Percentiles rank a stretch among this genome's conserved stretches.
phyloP scores from a whole-genome alignment of 106 monocot genomes.

The Allium fistulosum region DNA sequence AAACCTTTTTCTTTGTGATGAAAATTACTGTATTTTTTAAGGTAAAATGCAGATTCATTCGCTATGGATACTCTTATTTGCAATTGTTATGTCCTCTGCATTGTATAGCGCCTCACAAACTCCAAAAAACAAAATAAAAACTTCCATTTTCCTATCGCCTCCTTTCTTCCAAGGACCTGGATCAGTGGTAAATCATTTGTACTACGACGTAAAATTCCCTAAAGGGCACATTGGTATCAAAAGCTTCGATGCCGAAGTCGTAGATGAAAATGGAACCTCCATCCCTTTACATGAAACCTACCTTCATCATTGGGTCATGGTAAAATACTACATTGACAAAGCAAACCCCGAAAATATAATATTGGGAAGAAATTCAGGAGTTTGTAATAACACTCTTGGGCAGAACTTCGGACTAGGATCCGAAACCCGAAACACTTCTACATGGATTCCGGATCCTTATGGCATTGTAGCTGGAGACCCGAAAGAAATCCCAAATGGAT shows the following conservation, averaged over 20 bases:
- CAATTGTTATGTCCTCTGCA: not conserved
- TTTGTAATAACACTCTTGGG: constrained; percentile 31
- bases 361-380: constrained; percentile 34
- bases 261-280: constrained; percentile 48
- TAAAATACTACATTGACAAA: constrained; percentile 27
- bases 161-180: constrained; percentile 49
- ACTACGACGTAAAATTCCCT: constrained; percentile 52
- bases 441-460: constrained; percentile 72
- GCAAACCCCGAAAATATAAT: constrained; percentile 11
- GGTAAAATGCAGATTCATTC: constrained; percentile 10
- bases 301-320: constrained; percentile 76
- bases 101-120: not conserved
- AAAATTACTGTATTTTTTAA: not conserved
- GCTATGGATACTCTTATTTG: constrained; percentile 2
- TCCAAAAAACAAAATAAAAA: constrained; percentile 20
- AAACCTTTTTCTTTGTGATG: too few relatives aligned
- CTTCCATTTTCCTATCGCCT: constrained; percentile 55
- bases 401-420: constrained; percentile 87
- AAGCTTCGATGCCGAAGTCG: constrained; percentile 62
- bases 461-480: constrained; percentile 69
- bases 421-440: constrained; percentile 57
- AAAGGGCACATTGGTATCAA: constrained; percentile 79
- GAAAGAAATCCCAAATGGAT: constrained; percentile 38
- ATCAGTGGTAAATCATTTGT: constrained; percentile 40
- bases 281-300: constrained; percentile 80